These are phyloP conservation scores for Aspergillus ruber DNA, from an alignment of 2,329 filamentous ascomycete species.

Conservation along the genomic window DNA sequence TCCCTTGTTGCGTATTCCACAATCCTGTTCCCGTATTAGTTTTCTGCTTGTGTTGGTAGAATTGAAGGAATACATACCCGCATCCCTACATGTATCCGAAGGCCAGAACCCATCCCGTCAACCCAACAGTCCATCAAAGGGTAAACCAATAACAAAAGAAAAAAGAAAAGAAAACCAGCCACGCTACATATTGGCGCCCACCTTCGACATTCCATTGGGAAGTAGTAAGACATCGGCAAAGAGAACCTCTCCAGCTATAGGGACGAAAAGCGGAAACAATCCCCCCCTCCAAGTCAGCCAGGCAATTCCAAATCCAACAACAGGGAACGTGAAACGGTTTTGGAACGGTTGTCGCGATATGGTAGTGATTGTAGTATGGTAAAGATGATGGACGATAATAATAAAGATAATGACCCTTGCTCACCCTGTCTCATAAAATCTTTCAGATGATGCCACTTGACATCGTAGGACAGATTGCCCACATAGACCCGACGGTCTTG, in stretches of 20 bases:
- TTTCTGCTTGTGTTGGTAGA: not conserved
- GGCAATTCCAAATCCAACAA: constrained; percentile 8
- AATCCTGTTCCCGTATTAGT: constrained; percentile 60
- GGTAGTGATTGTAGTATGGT: not conserved
- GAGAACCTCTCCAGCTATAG: constrained; percentile 91
- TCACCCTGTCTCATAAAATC: constrained; percentile 99
- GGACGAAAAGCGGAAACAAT: constrained; percentile 11
- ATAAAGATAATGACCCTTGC: constrained; percentile 28
- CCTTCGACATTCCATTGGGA: constrained; percentile 99
- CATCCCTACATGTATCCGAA: constrained; percentile 90
- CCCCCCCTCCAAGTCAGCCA: constrained; percentile 25
- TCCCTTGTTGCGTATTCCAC: constrained; percentile 99
- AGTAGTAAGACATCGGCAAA: constrained; percentile 99
- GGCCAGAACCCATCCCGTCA: constrained; percentile 96
- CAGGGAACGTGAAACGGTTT: not conserved
- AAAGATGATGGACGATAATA: not conserved
- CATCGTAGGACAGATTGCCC: constrained; percentile 97
- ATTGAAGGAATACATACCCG: constrained; percentile 64
- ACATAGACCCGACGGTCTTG: constrained; percentile 99
- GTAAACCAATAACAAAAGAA: constrained; percentile 52
- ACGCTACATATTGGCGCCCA: constrained; percentile 90
- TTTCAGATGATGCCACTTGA: constrained; percentile 99
- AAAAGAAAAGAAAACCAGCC: constrained; percentile 64
- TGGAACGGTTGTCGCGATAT: constrained; percentile 5
- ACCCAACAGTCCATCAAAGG: constrained; percentile 86